Conservation (phyloP, 2,329 filamentous ascomycete genomes). For the Fusarium phyllophilum region DNA sequence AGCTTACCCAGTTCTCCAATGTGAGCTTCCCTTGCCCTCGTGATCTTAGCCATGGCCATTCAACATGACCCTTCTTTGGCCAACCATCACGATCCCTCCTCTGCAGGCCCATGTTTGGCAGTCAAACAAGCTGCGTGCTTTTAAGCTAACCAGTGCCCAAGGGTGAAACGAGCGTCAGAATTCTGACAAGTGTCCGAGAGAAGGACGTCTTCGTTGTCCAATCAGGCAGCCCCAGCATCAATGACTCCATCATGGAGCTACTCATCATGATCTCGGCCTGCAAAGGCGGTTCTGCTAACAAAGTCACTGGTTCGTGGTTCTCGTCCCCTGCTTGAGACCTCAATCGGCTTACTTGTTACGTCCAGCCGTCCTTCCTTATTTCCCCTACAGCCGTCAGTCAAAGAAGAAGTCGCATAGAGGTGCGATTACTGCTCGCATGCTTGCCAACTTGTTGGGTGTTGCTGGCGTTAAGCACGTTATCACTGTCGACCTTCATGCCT, state of each 20-base stretch:
- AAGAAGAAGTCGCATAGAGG: conserved; percentile 99
- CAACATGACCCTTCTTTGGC: conserved; percentile 11
- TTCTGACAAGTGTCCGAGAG: conserved; percentile 84
- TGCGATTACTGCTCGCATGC: conserved; percentile 95
- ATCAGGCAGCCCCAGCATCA: conserved; percentile 94
- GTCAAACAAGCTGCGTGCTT: conserved; percentile 12
- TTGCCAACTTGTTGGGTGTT: conserved; percentile 92
- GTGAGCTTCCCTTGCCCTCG: conserved; percentile 56
- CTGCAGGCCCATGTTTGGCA: conserved; percentile 1
- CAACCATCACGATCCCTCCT: conserved; percentile 7
- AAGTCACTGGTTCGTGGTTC: conserved; percentile 81
- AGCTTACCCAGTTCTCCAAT: conserved; percentile 77
- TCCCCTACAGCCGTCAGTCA: conserved; percentile 98
- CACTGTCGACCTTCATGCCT: conserved; percentile 94
- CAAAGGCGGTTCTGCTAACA: conserved; percentile 96
- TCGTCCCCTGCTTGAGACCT: conserved; percentile 21
- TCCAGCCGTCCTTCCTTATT: conserved; percentile 88
- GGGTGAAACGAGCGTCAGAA: conserved; percentile 77
- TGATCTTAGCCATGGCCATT: conserved; percentile 18
- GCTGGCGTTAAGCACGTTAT: conserved; percentile 98
- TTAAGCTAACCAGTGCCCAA: conserved; percentile 48
- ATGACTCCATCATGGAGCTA: conserved; percentile 99
- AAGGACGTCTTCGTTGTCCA: conserved; percentile 99
- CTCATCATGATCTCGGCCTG: conserved; percentile 99
- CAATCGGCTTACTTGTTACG: conserved; percentile 29